Base-by-base conservation (phyloP, 1,139 yeast species). In the Kurtzmaniella quercitrusa region DNA sequence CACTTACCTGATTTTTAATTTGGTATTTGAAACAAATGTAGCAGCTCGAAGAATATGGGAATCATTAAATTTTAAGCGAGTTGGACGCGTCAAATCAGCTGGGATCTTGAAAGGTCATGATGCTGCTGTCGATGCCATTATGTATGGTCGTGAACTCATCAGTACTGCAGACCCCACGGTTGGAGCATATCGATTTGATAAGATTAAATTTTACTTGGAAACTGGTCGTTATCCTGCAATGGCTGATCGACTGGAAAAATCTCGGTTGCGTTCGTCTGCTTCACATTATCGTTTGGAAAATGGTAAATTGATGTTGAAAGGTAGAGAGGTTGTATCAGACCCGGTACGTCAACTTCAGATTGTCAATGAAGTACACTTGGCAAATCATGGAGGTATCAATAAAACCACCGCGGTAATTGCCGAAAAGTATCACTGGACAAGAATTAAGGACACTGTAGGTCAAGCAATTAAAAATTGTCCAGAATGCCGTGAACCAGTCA, bases 311-410 rank as follows among this genome's bases (percentile, higher is more conserved):
- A 76, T 81, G 77, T 70, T 88, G 37, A 84, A 84, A 51, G 95
- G 87, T 19, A 75, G 84, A 50, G 95, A 88, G 60, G 97, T 93
- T 8, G 75, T 93, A 2, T 71, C 84, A 34, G 93, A 86, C 48
- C 84, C 87, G 0, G 79, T 73, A 2, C 76, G 81, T 43, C 98
- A 91, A 63, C 60, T 84, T 39, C 82, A 80, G 48, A 82, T 91
- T 30, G 88, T 93, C 38, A 73, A 80, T n/a, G 84, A 80, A 40
- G 63, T 79, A 14, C 98, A 91, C 59, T 57, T 74, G 50, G 66
- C 77, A 15, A 76, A 76, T 43, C 97, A 89, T 57, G 85, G 84
- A 5, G 98, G 98, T n/a, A 88, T 93, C 47, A 93, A 93, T 62
- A 86, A 84, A 54, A 84, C 95, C 1, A 89, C 97, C 0, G 70